Base-by-base conservation (phyloP, 805 yeast genomes). In the Jamesozyma lodderae region DNA sequence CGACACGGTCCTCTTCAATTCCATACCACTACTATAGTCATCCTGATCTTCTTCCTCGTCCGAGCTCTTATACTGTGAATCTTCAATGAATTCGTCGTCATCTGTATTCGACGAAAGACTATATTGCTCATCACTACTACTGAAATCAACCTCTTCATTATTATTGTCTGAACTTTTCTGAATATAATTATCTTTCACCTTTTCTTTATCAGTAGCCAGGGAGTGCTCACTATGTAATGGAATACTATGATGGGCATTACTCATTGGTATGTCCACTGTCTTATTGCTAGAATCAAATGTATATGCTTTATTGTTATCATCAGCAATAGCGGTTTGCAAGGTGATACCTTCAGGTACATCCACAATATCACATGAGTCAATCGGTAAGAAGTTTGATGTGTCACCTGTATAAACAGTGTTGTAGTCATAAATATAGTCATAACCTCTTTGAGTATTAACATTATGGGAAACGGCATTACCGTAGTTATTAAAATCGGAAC, bases 351-450 rank as follows among this genome's bases (percentile, higher is more conserved):
- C 60, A 2, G 65, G 65, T 14, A 60, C 57, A 46, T 60, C 65
- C 13, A 57, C 53, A 25, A 60, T 51, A 42, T 59, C 62, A 28
- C 62, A 56, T 24, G 54, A 54, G 37, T 60, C 60, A 11, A 53
- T 57, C 4, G 63, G 60, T 35, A 60, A 41, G 33, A 56, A 59
- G 26, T 49, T 53, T 25, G 64, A 59, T 7, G 64, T 59, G 40
- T 74, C 76, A 18, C 67, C 71, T 3, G 75, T 73, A 54, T 79
- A 82, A 17, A 82, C 92, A 0, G 86, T 70, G 54, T 83, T 83
- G 59, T 83, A 83, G 58, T 83, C 90, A 56, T 82, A 82, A 60
- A 75, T 74, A 60, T 79, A 80, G 53, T 81, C 86, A 51, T 77
- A 80, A 13, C 88, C 88, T 61, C 87, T 70, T 50, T 71, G 72